Evolutionary conservation across 768 basidiomycete species (phyloP).

Genomic region (Suillus alpinus): DNA sequence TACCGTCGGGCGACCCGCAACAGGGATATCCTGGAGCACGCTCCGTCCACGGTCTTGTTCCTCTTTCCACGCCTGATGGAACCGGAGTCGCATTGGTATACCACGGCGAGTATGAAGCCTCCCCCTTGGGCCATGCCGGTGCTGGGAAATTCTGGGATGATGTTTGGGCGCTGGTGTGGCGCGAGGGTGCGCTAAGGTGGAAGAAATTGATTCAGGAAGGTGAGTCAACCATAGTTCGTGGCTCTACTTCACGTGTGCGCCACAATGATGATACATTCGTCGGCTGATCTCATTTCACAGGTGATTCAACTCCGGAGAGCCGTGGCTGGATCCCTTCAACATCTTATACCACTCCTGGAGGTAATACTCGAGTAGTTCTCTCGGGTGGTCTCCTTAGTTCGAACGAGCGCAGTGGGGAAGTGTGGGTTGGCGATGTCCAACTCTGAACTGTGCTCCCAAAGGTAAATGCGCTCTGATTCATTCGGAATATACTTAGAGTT

Average conservation of each 20-base stretch:
- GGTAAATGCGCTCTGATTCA: background rate
- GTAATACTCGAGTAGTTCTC: constrained; percentile 29
- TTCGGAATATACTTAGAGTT: no score
- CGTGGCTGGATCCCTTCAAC: constrained; percentile 45
- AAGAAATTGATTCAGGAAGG: constrained; percentile 18
- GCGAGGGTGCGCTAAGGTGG: constrained; percentile 22
- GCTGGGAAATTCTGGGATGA: constrained; percentile 42
- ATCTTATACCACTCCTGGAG: constrained; percentile 18
- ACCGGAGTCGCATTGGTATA: constrained; percentile 29
- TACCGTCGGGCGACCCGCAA: constrained; percentile 22
- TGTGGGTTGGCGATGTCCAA: constrained; percentile 38
- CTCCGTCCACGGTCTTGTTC: constrained; percentile 35
- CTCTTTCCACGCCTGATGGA: constrained; percentile 12
- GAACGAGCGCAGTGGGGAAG: constrained; percentile 40
- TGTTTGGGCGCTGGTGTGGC: constrained; percentile 32
- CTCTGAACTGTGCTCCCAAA: constrained; percentile 2
- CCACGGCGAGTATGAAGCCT: constrained; percentile 36
- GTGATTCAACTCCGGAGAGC: constrained; percentile 22
- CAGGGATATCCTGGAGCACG: constrained; percentile 31
- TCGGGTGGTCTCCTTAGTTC: constrained; percentile 40
- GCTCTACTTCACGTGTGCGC: background rate
- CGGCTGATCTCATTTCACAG: background rate
- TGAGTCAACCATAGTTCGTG: background rate
- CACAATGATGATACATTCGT: background rate
- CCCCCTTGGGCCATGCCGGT: constrained; percentile 36